Conservation (phyloP, 2,329 filamentous ascomycete species). For the Beauveria scarabaeidicola region DNA sequence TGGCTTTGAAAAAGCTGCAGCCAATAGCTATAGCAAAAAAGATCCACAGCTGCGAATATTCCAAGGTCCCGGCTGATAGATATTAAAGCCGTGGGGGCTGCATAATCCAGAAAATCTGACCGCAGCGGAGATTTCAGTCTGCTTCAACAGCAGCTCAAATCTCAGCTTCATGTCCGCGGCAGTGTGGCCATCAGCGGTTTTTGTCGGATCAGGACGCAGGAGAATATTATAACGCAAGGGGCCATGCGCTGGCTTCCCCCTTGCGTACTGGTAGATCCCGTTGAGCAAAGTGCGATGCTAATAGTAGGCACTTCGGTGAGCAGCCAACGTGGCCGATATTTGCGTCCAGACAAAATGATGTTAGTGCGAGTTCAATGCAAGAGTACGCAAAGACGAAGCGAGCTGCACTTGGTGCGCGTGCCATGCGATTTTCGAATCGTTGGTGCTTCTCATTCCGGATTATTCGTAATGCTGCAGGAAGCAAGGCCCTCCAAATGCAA, state of each 20-base stretch:
- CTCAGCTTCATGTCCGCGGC: not conserved
- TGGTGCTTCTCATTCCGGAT: not conserved
- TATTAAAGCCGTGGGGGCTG: not conserved
- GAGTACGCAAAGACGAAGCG: not conserved
- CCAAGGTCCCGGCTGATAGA: not conserved
- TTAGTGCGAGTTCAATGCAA: not conserved
- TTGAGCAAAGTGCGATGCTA: not conserved
- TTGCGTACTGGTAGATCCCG: not conserved
- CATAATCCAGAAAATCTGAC: not conserved
- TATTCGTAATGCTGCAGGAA: not conserved
- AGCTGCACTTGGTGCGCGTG: not conserved
- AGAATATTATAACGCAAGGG: not conserved
- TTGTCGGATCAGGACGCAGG: not conserved
- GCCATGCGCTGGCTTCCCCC: not conserved
- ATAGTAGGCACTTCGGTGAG: too few species aligned
- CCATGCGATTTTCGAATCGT: not conserved
- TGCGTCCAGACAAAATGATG: not conserved
- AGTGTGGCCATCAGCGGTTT: not conserved
- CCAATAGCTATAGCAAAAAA: not conserved
- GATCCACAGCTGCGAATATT: not conserved
- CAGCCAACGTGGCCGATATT: too few species aligned
- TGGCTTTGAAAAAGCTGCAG: not conserved
- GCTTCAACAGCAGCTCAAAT: not conserved
- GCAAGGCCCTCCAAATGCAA: not conserved
- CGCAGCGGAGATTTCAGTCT: not conserved